phyloP scores from a whole-genome alignment of 2,329 filamentous ascomycete species.

The Phoma sp. region DNA sequence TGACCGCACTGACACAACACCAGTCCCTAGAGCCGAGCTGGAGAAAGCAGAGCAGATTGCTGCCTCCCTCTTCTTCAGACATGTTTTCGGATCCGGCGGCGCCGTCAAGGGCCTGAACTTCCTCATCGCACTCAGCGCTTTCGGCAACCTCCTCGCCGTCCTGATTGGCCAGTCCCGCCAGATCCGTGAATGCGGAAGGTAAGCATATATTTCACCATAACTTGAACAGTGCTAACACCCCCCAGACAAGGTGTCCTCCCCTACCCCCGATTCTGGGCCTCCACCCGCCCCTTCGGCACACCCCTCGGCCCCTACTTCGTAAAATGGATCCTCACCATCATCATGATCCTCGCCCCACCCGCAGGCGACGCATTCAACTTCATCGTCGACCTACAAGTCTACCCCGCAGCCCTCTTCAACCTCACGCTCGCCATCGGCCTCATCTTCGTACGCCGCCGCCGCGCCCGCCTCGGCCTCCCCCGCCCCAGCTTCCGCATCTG shows the following conservation, averaged over 20 bases:
- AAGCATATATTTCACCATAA: not conserved
- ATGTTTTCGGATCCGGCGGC: constrained; percentile 60
- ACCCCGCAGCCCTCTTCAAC: constrained; percentile 66
- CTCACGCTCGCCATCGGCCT: constrained; percentile 65
- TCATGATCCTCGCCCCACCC: constrained; percentile 68
- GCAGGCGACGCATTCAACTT: constrained; percentile 71
- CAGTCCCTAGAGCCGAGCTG: constrained; percentile 62
- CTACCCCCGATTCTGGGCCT: constrained; percentile 67
- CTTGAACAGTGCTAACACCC: not conserved
- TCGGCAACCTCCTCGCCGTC: constrained; percentile 66
- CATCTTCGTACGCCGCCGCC: constrained; percentile 63
- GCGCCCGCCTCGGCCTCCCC: constrained; percentile 59
- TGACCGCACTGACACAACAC: no score
- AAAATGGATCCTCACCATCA: constrained; percentile 64
- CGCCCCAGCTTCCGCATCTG: constrained; percentile 65
- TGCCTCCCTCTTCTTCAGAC: constrained; percentile 64
- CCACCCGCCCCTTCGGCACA: constrained; percentile 67
- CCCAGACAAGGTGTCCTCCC: constrained; percentile 66
- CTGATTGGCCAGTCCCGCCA: constrained; percentile 63
- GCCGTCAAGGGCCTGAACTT: constrained; percentile 64
- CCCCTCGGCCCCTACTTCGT: constrained; percentile 65
- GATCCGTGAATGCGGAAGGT: constrained; percentile 66
- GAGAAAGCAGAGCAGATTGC: constrained; percentile 60
- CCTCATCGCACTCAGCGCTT: constrained; percentile 64
- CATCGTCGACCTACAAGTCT: constrained; percentile 65